Evolutionary conservation across 2,329 filamentous ascomycete species (phyloP).

Genomic region (Lachnellula subtilissima): DNA sequence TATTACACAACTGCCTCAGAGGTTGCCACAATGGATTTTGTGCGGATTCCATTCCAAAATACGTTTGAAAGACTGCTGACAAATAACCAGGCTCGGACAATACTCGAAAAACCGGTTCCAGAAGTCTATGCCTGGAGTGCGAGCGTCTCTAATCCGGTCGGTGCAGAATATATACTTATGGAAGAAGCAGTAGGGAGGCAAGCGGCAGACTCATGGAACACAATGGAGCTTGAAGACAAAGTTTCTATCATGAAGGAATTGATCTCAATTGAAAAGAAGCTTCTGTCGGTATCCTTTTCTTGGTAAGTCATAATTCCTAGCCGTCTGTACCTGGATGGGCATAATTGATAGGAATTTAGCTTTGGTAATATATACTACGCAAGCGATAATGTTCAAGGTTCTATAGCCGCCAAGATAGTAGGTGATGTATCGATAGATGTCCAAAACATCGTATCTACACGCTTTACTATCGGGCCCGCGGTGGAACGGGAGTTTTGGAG

Average conservation of each 20-base stretch:
- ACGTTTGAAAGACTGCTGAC: not conserved
- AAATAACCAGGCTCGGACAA: constrained; percentile 16
- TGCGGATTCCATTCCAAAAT: constrained; percentile 7
- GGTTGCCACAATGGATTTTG: constrained; percentile 26
- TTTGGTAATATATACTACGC: constrained; percentile 37
- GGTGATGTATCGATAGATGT: constrained; percentile 26
- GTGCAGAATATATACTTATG: constrained; percentile 37
- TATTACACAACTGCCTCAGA: constrained; percentile 22
- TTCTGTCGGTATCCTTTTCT: constrained; percentile 34
- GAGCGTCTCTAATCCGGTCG: constrained; percentile 22
- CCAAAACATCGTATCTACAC: constrained; percentile 29
- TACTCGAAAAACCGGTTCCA: constrained; percentile 20
- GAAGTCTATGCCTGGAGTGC: constrained; percentile 19
- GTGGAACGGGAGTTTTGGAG: constrained; percentile 34
- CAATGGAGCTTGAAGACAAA: constrained; percentile 26
- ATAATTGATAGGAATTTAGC: constrained; percentile 20
- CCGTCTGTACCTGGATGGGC: constrained; percentile 23
- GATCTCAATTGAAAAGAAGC: constrained; percentile 34
- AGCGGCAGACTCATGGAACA: constrained; percentile 29
- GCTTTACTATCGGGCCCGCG: constrained; percentile 36
- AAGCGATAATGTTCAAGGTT: constrained; percentile 30
- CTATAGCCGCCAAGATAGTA: constrained; percentile 27
- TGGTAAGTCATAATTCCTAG: not conserved
- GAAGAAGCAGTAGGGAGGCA: constrained; percentile 32
- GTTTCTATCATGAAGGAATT: constrained; percentile 33